These are phyloP conservation scores for Przewalskia tangutica DNA, from an alignment of 257 asterid genomes.

Conservation along the genomic window DNA sequence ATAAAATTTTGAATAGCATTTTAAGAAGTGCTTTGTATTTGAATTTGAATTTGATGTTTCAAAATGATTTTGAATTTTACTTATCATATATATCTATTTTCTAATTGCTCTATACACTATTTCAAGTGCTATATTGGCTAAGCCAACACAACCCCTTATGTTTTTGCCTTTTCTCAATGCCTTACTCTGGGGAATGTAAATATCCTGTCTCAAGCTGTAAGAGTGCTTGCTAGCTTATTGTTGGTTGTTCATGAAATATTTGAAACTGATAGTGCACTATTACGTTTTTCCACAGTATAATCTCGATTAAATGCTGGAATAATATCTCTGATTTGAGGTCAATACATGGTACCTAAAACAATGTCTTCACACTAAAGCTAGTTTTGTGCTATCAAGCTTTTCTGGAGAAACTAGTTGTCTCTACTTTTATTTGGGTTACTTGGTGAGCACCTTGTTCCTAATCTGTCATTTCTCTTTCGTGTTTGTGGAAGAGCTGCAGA, in stretches of 20 bases:
- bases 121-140: neutral
- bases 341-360: neutral
- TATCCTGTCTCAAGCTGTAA: neutral
- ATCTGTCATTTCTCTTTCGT: slow-evolving; percentile 13
- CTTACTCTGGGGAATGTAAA: neutral
- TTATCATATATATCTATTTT: neutral
- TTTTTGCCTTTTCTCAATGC: neutral
- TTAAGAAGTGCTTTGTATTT: neutral
- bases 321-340: neutral
- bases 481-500: slow-evolving; percentile 82
- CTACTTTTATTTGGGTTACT: neutral
- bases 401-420: neutral
- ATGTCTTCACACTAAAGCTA: neutral
- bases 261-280: neutral
- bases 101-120: neutral
- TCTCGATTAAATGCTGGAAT: neutral
- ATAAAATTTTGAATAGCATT: neutral
- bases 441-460: neutral
- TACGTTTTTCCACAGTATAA: neutral
- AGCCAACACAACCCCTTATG: neutral
- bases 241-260: neutral
- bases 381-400: neutral
- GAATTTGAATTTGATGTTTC: neutral
- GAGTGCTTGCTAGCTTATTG: neutral
- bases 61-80: neutral